phyloP scores from a whole-genome alignment of 345 rosid species.

The Citrus maxima region DNA sequence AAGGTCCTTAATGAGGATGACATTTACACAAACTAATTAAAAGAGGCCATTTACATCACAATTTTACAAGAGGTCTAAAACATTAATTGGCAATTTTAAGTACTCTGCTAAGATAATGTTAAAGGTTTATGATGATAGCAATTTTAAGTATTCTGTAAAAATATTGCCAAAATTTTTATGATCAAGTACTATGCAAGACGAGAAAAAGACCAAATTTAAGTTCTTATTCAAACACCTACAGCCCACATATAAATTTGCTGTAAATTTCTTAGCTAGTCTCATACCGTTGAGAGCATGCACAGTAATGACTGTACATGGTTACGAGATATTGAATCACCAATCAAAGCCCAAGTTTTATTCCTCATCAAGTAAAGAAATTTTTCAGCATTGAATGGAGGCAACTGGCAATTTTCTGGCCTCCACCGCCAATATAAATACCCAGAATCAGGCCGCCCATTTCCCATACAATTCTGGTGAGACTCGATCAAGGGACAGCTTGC shows the following conservation, averaged over 20 bases:
- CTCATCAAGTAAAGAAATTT: constrained; percentile 75
- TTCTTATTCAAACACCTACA: constrained; percentile 4
- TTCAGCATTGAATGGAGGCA: constrained; percentile 64
- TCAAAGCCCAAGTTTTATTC: constrained; percentile 71
- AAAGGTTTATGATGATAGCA: not conserved
- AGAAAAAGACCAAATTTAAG: not conserved
- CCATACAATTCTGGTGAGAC: constrained; percentile 87
- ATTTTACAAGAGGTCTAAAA: not conserved
- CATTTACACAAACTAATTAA: not conserved
- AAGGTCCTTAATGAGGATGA: not conserved
- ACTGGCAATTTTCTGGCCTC: constrained; percentile 70
- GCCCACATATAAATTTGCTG: constrained; percentile 10
- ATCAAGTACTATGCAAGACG: not conserved
- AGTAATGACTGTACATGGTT: constrained; percentile 85
- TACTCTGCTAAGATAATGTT: not conserved
- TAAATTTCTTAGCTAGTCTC: constrained; percentile 6
- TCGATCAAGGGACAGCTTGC: constrained; percentile 62
- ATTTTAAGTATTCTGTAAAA: not conserved
- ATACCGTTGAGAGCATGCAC: constrained; percentile 80
- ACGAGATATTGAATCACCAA: constrained; percentile 94
- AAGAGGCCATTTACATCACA: not conserved
- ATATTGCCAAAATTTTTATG: not conserved
- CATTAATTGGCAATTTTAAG: not conserved
- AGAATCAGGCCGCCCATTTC: constrained; percentile 80
- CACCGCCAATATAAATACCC: constrained; percentile 87